These are phyloP conservation scores for Chlamydomonas sp. DNA, from an alignment of 139 green algal species.

Conservation along the genomic window DNA sequence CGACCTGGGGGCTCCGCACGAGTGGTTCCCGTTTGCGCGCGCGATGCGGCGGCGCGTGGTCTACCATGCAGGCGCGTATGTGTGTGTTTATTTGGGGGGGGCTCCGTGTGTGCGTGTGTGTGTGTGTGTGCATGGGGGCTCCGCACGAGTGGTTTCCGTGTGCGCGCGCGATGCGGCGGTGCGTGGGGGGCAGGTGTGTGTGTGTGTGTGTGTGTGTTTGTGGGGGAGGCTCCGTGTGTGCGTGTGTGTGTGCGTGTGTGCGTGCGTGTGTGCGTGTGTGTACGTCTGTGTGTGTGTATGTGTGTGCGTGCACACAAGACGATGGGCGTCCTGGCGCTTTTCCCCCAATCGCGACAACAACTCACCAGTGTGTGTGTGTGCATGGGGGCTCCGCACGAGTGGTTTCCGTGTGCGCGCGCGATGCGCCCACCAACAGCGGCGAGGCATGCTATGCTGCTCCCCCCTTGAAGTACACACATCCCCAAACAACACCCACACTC, in stretches of 20 bases:
- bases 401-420: constrained; percentile 78
- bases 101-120: too few relatives aligned
- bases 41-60: constrained; percentile 69
- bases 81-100: too few relatives aligned
- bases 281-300: too few relatives aligned
- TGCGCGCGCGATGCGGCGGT: constrained; percentile 68
- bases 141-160: constrained; percentile 74
- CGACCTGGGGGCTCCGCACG: constrained; percentile 50
- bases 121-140: constrained; percentile 37
- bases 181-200: constrained; percentile 74
- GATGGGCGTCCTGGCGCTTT: background rate
- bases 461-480: too few relatives aligned
- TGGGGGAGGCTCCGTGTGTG: too few relatives aligned
- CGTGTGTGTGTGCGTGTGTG: too few relatives aligned
- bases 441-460: background rate
- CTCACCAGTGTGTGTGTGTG: too few relatives aligned
- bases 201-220: too few relatives aligned
- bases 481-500: too few relatives aligned
- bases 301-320: background rate
- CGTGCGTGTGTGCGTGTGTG: too few relatives aligned
- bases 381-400: constrained; percentile 51
- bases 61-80: constrained; percentile 83
- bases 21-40: constrained; percentile 80
- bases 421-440: constrained; percentile 39
- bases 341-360: background rate